Percentiles rank a stretch among this genome's conserved stretches.
These are phyloP conservation scores for Sistotremastrum suecicum DNA, from an alignment of 768 basidiomycete genomes.

Conservation along the genomic window DNA sequence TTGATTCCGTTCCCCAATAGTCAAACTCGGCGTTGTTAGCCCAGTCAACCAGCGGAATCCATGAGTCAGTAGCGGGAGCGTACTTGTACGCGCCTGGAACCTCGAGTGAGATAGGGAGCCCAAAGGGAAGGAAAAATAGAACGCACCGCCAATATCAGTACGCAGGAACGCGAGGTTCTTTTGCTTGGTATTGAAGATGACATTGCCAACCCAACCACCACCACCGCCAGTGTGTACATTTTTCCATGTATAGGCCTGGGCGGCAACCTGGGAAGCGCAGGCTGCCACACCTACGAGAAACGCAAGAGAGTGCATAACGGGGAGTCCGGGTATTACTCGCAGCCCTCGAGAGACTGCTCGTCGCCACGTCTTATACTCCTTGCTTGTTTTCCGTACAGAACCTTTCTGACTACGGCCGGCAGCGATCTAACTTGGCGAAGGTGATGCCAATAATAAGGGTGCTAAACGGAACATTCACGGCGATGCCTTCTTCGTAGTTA, in stretches of 20 bases:
- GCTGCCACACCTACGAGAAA: neutral
- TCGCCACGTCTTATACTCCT: too few species aligned
- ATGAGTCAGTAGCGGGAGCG: slow-evolving; percentile 4
- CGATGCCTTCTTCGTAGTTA: too few species aligned
- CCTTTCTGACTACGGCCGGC: too few species aligned
- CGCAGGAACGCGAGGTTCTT: slow-evolving; percentile 5
- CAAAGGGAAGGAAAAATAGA: neutral
- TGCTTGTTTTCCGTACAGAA: too few species aligned
- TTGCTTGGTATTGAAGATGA: slow-evolving; percentile 5
- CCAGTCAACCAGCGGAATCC: slow-evolving; percentile 5
- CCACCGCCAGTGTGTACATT: slow-evolving; percentile 2
- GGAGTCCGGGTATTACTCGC: too few species aligned
- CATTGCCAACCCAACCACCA: slow-evolving; percentile 3
- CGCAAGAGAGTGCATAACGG: too few species aligned
- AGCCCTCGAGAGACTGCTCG: too few species aligned
- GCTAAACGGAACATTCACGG: too few species aligned
- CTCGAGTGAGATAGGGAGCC: too few species aligned
- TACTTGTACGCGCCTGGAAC: neutral
- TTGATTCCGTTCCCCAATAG: neutral
- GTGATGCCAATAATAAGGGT: too few species aligned
- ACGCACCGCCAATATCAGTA: slow-evolving; percentile 5
- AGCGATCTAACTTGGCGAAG: too few species aligned
- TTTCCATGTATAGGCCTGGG: neutral
- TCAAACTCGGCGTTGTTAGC: slow-evolving; percentile 4
- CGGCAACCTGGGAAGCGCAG: neutral